These are phyloP conservation scores for Candida takata DNA, from an alignment of 805 yeast species.

Conservation along the genomic window DNA sequence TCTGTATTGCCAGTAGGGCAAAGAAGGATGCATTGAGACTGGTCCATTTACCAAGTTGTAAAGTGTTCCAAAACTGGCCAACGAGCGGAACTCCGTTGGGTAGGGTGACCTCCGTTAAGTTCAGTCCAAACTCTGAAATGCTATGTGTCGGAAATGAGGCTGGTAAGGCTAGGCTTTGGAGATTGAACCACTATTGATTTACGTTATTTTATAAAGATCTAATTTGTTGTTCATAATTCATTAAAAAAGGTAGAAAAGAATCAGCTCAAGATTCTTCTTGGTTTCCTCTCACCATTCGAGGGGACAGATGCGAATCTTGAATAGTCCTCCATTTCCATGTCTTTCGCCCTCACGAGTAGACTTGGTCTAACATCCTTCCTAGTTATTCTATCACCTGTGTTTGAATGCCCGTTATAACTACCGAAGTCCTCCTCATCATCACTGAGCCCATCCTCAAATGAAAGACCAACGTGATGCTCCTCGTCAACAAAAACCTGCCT, in stretches of 20 bases:
- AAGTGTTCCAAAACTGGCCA: constrained; percentile 94
- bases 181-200: constrained; percentile 76
- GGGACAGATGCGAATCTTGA: constrained; percentile 1
- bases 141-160: constrained; percentile 85
- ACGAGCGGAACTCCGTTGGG: constrained; percentile 95
- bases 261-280: background rate
- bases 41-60: constrained; percentile 81
- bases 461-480: constrained; percentile 7
- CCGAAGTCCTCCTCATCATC: constrained; percentile 1
- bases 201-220: too few species aligned
- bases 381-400: background rate
- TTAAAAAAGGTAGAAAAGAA: too few species aligned
- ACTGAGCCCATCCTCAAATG: background rate
- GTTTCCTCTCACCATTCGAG: background rate
- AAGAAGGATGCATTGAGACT: constrained; percentile 79
- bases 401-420: background rate
- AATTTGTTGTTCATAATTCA: too few species aligned
- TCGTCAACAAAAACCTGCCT: constrained; percentile 8
- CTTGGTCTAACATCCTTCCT: constrained; percentile 15
- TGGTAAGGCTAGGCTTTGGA: constrained; percentile 87
- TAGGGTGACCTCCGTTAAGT: constrained; percentile 73
- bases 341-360: constrained; percentile 15
- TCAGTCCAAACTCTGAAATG: constrained; percentile 78
- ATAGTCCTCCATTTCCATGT: constrained; percentile 22
- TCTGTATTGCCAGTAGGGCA: constrained; percentile 79